Conservation (phyloP, 208 protist genomes). For the Lotmaria passim region DNA sequence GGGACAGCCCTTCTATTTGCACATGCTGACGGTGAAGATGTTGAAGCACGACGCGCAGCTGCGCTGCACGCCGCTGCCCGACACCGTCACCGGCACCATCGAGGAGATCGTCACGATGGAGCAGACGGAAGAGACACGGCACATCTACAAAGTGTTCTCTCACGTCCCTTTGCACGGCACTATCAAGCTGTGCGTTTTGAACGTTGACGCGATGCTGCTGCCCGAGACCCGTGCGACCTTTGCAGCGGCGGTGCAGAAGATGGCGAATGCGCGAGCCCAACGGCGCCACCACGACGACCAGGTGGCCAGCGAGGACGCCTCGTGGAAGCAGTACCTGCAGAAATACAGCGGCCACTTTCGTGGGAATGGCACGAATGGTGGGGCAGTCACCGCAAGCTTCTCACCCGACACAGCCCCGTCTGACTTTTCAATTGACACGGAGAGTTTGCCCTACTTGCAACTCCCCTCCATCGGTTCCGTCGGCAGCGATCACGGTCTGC, state of each 20-base stretch:
- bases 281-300: slow-evolving; percentile 30
- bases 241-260: slow-evolving; percentile 38
- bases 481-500: slow-evolving; percentile 59
- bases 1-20: slow-evolving; percentile 81
- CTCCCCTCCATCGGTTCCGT: slow-evolving; percentile 51
- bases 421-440: slow-evolving; percentile 61
- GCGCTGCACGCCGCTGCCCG: slow-evolving; percentile 48
- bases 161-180: slow-evolving; percentile 82
- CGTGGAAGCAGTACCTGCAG: slow-evolving; percentile 76
- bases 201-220: slow-evolving; percentile 64
- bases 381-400: slow-evolving; percentile 17
- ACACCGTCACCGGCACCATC: slow-evolving; percentile 52
- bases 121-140: slow-evolving; percentile 69
- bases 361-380: neutral
- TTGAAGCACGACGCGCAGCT: slow-evolving; percentile 71
- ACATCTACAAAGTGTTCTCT: slow-evolving; percentile 81
- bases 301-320: slow-evolving; percentile 45
- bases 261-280: slow-evolving; percentile 45
- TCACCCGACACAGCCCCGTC: slow-evolving; percentile 35
- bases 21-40: slow-evolving; percentile 85
- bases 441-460: slow-evolving; percentile 58
- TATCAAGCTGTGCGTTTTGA: slow-evolving; percentile 77
- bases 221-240: slow-evolving; percentile 66
- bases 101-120: slow-evolving; percentile 72
- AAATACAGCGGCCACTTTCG: slow-evolving; percentile 38